Conservation (phyloP, 257 asterid species). For the Eustoma russellianum region DNA sequence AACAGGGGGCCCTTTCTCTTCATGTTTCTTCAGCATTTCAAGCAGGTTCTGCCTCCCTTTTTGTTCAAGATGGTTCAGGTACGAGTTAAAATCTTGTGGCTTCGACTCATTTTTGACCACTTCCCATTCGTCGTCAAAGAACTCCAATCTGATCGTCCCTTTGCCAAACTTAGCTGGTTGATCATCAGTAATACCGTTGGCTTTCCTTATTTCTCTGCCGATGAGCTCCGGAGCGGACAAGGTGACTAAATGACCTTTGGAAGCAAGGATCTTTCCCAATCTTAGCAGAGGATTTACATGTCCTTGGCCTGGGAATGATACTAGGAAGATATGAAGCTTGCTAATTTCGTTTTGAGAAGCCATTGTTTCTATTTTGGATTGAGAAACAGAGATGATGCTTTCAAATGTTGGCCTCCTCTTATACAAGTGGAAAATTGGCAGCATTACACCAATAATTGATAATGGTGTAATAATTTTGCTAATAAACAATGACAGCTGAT, state of each 20-base stretch:
- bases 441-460: too few species aligned
- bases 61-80: constrained; percentile 37
- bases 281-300: constrained; percentile 77
- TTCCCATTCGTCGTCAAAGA: constrained; percentile 60
- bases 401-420: too few species aligned
- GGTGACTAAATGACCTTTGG: constrained; percentile 45
- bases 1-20: constrained; percentile 47
- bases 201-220: constrained; percentile 37
- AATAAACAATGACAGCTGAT: too few species aligned
- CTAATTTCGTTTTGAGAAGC: constrained; percentile 7
- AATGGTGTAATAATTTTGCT: too few species aligned
- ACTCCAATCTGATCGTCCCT: constrained; percentile 55
- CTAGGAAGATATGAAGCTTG: constrained; percentile 39
- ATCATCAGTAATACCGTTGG: constrained; percentile 27
- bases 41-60: constrained; percentile 36
- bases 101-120: constrained; percentile 9
- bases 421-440: background rate
- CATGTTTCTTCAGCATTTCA: constrained; percentile 29
- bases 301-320: constrained; percentile 72
- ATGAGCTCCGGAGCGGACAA: constrained; percentile 45
- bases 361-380: constrained; percentile 16
- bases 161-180: constrained; percentile 34
- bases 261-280: constrained; percentile 53
- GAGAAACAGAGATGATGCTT: too few species aligned
- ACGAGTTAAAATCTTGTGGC: constrained; percentile 15